Evolutionary conservation across 345 rosid species (phyloP).

Genomic region (Salix arbutifolia): DNA sequence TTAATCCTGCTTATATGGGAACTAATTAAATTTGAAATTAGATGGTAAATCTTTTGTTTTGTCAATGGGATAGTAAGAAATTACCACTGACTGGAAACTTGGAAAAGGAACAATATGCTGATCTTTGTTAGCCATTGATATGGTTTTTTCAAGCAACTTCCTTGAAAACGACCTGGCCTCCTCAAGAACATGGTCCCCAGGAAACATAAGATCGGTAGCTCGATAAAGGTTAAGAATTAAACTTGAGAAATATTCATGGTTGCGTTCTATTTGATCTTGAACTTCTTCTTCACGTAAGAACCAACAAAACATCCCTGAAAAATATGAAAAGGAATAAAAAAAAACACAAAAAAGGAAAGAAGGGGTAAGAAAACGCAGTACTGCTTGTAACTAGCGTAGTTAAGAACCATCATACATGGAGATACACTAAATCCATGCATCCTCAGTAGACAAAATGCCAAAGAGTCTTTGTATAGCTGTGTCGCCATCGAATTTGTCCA

Average conservation of each 20-base stretch:
- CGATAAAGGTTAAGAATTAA: constrained; percentile 45
- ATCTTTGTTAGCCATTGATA: background rate
- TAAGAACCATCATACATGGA: constrained; percentile 34
- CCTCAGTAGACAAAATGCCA: constrained; percentile 55
- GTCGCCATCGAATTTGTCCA: constrained; percentile 6
- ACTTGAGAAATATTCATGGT: constrained; percentile 28
- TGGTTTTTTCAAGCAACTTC: constrained; percentile 34
- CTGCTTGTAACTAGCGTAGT: background rate
- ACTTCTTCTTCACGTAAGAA: constrained; percentile 39
- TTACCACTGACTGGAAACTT: constrained; percentile 23
- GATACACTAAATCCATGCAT: constrained; percentile 46
- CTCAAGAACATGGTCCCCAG: constrained; percentile 43
- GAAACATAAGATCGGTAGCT: constrained; percentile 61
- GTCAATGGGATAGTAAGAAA: background rate
- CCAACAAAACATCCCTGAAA: constrained; percentile 56
- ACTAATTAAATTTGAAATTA: no score
- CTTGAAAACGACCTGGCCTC: constrained; percentile 49
- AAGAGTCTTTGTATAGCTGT: constrained; percentile 45
- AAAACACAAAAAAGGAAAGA: background rate
- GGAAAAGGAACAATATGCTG: background rate
- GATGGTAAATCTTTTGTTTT: no score
- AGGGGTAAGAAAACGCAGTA: background rate
- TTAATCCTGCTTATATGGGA: no score
- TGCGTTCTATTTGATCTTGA: constrained; percentile 25
- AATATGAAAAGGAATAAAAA: no score